A percentile compares a stretch with the other conserved stretches of the same genome.
These are phyloP conservation scores for Yamadazyma mexicana DNA, from an alignment of 1,139 yeast species.

Conservation along the genomic window DNA sequence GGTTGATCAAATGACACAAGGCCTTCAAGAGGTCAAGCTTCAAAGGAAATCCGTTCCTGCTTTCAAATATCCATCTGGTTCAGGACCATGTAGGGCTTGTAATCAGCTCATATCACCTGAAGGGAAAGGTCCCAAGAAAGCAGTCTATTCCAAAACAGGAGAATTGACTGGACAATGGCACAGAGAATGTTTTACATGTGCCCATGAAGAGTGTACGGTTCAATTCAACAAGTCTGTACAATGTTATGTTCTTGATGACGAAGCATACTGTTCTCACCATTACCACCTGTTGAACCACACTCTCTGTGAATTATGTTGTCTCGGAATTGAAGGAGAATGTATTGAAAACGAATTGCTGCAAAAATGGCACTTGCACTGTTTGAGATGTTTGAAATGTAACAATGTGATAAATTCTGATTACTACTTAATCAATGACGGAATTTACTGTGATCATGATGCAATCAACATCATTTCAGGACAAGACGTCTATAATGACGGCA, in stretches of 20 bases:
- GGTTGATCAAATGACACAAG: too few relatives aligned
- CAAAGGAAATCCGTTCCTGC: slow-evolving; percentile 8
- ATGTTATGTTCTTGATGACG: slow-evolving; percentile 77
- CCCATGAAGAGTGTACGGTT: slow-evolving; percentile 48
- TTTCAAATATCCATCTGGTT: slow-evolving; percentile 53
- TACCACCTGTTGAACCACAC: slow-evolving; percentile 79
- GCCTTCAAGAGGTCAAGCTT: slow-evolving; percentile 7
- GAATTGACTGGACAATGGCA: slow-evolving; percentile 96
- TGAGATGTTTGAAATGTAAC: slow-evolving; percentile 57
- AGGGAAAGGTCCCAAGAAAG: slow-evolving; percentile 43
- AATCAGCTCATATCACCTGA: slow-evolving; percentile 41
- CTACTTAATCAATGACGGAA: slow-evolving; percentile 48
- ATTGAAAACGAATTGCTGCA: slow-evolving; percentile 71
- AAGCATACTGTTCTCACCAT: slow-evolving; percentile 80
- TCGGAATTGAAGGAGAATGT: slow-evolving; percentile 89
- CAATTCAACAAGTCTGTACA: slow-evolving; percentile 61
- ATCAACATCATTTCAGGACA: slow-evolving; percentile 24
- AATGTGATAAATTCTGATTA: slow-evolving; percentile 53
- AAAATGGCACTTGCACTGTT: slow-evolving; percentile 66
- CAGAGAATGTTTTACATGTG: slow-evolving; percentile 76
- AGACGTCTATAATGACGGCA: slow-evolving; percentile 21
- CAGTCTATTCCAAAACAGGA: slow-evolving; percentile 75
- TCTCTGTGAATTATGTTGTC: slow-evolving; percentile 66
- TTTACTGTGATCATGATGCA: slow-evolving; percentile 53
- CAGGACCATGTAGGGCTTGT: slow-evolving; percentile 78